phyloP scores from a whole-genome alignment of 2,329 filamentous ascomycete species.

The Rhytidhysteron rufulum region DNA sequence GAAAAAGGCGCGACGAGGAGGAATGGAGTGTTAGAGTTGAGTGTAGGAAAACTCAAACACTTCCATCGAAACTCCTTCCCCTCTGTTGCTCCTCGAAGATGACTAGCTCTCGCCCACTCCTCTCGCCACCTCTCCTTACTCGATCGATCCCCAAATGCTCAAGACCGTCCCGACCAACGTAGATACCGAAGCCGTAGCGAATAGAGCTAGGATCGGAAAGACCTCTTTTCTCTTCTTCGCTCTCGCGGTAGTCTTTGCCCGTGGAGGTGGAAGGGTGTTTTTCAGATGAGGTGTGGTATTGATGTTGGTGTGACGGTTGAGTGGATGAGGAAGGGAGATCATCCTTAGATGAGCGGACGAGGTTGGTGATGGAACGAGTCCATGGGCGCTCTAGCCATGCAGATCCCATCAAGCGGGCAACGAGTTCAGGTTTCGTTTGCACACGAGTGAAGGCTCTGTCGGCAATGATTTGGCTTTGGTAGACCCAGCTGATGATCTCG shows the following conservation, averaged over 20 bases:
- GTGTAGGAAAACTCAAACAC: too few species aligned
- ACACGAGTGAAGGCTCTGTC: conserved; percentile 72
- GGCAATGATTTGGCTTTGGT: conserved; percentile 65
- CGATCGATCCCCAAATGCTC: conserved; percentile 60
- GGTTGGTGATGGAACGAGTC: conserved; percentile 21
- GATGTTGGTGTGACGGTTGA: conserved; percentile 15
- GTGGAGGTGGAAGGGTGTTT: conserved; percentile 11
- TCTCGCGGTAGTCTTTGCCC: conserved; percentile 7
- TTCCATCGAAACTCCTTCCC: conserved; percentile 15
- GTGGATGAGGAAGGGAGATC: conserved; percentile 23
- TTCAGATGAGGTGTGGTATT: conserved; percentile 6
- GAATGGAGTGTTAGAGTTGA: too few species aligned
- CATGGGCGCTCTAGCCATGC: conserved; percentile 43
- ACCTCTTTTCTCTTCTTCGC: conserved; percentile 19
- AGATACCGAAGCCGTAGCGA: conserved; percentile 56
- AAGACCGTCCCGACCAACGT: conserved; percentile 55
- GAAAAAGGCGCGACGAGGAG: too few species aligned
- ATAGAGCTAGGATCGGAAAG: conserved; percentile 27
- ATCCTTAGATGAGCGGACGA: conserved; percentile 23
- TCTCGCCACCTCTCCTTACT: conserved; percentile 37
- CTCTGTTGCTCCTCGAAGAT: conserved; percentile 34
- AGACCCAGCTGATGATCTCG: conserved; percentile 73
- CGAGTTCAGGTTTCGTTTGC: conserved; percentile 63
- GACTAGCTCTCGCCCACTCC: conserved; percentile 30
- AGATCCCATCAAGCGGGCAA: conserved; percentile 62